Base-by-base conservation (phyloP, 148 eudicot genomes). In the Vaccinium darrowii region DNA sequence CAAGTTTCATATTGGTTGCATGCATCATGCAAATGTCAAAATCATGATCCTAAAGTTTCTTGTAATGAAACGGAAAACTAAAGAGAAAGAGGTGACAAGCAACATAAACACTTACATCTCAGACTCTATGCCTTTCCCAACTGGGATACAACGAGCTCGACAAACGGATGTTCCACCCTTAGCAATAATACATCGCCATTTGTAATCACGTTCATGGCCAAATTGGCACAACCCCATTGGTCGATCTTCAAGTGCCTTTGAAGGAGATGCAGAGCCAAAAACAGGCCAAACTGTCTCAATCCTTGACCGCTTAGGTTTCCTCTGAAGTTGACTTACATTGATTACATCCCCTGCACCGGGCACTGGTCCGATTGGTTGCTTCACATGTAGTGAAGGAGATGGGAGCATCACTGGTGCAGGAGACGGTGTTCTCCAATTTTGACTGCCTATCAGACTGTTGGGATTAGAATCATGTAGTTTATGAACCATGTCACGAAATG, bases 181-280 rank as follows among this genome's bases (percentile, higher is more conserved):
- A 0, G 97, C 93, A 89, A 96, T 96, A 81, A 96, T 89, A 39
- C 98, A 98, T 27, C 96, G 95, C 99, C 99, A 94, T 73, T 93
- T 85, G 88, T 83, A 89, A 83, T 94, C 95, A 57, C 84, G 88
- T 73, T 86, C 90, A 62, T 85, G 67, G 77, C 54, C 88, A 50
- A 82, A 87, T 21, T 85, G 90, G 84, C 90, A 89, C 73, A 74
- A 79, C 36, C 79, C 85, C 56, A 83, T 50, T 11, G 36, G 77
- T 78, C 10, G 84, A 50, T 88, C 89, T 82, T 88, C 89, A 65
- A 67, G 86, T 67, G 87, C 84, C 57, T 62, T 87, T 21, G 82
- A 50, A 49, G 87, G 72, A 52, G 79, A 82, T 78, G 90, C 56
- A 75, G 87, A 52, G 77, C 84, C 91, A 49, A 84, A 85, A 52